These are phyloP conservation scores for Xylariaceae sp. DNA, from an alignment of 2,329 filamentous ascomycete genomes.

Conservation along the genomic window DNA sequence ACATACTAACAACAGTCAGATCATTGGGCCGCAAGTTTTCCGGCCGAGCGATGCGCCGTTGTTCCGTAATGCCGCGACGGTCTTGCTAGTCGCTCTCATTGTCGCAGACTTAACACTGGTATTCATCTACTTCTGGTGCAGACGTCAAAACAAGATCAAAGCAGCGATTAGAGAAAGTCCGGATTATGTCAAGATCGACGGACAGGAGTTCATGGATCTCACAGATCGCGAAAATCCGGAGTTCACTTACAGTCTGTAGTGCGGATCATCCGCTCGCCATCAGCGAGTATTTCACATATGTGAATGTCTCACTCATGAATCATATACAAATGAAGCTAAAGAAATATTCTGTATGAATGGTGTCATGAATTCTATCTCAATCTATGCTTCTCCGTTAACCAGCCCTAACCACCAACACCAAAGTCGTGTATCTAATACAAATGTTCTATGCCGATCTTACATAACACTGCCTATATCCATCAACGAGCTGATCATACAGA, in stretches of 20 bases:
- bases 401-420: too few relatives aligned
- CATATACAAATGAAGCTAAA: too few relatives aligned
- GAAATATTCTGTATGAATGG: too few relatives aligned
- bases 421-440: too few relatives aligned
- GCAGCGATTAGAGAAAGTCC: constrained; percentile 47
- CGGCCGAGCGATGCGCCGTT: constrained; percentile 53
- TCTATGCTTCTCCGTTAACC: too few relatives aligned
- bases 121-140: constrained; percentile 64
- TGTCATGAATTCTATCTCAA: too few relatives aligned
- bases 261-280: neutral
- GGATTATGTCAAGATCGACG: constrained; percentile 60
- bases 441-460: too few relatives aligned
- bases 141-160: constrained; percentile 58
- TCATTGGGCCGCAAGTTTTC: constrained; percentile 54
- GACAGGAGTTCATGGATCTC: constrained; percentile 66
- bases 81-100: constrained; percentile 58
- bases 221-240: constrained; percentile 65
- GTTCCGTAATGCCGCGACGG: constrained; percentile 63
- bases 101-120: constrained; percentile 52
- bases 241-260: constrained; percentile 57
- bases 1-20: constrained; percentile 11
- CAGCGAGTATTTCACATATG: too few relatives aligned
- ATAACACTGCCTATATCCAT: too few relatives aligned
- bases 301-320: too few relatives aligned
- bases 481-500: too few relatives aligned